Evolutionary conservation across 495 filamentous ascomycete species (phyloP), one percentile per base, ranked within the genome.

Genomic region (Parathielavia hyrcaniae): DNA sequence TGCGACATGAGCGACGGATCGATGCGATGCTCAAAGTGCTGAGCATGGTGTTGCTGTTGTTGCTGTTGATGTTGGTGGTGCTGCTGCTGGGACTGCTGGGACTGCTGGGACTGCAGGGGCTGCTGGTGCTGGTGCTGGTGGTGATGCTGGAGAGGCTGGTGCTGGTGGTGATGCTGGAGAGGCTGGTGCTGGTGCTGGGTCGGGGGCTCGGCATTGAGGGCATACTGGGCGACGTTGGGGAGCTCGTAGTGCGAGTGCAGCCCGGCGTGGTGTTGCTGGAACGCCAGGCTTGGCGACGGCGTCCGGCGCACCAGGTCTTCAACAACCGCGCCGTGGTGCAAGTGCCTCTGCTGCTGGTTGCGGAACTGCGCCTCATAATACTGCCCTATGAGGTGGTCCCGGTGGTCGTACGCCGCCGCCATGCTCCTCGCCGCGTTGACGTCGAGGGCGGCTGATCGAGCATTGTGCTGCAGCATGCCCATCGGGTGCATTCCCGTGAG

Each of bases 341-440:
- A 53, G 62, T 64, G 57, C 61, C 58, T 63, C 71, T 54, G 45
- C 69, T 57, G 50, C 71, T 69, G 58, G 66, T 41, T 60, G 54
- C 77, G 79, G 52, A 82, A 72, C 12, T 74, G 79, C 38, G 76
- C 76, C 58, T 85, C 84, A 62, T 86, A 84, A 71, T 87, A 90
- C 50, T 85, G 80, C 40, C 77, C 74, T 13, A 73, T 62, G 69
- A 74, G 59, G 75, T 81, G 59, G 75, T 81, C 58, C 55, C 71
- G 58, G 67, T 78, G 51, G 69, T 77, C 76, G 80, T 84, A 72
- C 71, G 74, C 71, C 26, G 74, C 63, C 6, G 86, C 81, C 48
- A 82, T 62, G 5, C 81, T 78, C 63, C 80, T 81, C 16, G 81
- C 82, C 10, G 85, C 83, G 64, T 87, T 84, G 55, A 77, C 78